Percentiles rank a stretch among this genome's conserved stretches.
Conservation (phyloP, 805 yeast species). For the Monosporozyma aerobia region DNA sequence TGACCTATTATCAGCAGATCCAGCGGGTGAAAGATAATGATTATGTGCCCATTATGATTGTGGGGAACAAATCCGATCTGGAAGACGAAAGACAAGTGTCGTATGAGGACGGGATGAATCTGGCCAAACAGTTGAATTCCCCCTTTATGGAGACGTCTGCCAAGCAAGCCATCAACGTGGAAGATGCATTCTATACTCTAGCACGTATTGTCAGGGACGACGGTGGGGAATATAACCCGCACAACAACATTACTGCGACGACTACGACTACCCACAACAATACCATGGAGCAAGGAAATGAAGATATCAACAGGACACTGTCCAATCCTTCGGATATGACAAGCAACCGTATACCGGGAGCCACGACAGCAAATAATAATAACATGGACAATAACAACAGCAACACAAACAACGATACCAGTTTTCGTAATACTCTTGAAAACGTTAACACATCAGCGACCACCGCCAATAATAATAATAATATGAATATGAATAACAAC, state of each 20-base stretch:
- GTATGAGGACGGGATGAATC: slow-evolving; percentile 49
- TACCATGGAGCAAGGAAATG: neutral
- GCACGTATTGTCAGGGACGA: slow-evolving; percentile 47
- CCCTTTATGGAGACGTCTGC: slow-evolving; percentile 90
- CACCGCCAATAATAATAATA: no score
- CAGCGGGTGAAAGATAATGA: slow-evolving; percentile 68
- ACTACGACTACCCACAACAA: no score
- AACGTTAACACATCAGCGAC: no score
- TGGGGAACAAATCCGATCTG: slow-evolving; percentile 71
- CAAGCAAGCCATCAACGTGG: slow-evolving; percentile 83
- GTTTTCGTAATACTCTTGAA: no score
- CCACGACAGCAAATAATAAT: neutral
- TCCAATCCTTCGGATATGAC: neutral
- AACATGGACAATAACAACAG: neutral
- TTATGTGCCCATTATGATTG: slow-evolving; percentile 68
- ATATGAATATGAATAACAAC: no score
- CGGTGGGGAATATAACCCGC: slow-evolving; percentile 26
- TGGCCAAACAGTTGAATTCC: slow-evolving; percentile 58
- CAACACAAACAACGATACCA: no score
- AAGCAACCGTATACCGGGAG: neutral
- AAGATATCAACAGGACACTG: neutral
- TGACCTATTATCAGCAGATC: slow-evolving; percentile 72
- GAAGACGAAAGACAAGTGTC: slow-evolving; percentile 70
- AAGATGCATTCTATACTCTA: slow-evolving; percentile 66
- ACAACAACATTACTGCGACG: slow-evolving; percentile 3